Evolutionary conservation across 345 rosid genomes (phyloP), one percentile per base, ranked within the genome.

Genomic region (Gossypium raimondii): DNA sequence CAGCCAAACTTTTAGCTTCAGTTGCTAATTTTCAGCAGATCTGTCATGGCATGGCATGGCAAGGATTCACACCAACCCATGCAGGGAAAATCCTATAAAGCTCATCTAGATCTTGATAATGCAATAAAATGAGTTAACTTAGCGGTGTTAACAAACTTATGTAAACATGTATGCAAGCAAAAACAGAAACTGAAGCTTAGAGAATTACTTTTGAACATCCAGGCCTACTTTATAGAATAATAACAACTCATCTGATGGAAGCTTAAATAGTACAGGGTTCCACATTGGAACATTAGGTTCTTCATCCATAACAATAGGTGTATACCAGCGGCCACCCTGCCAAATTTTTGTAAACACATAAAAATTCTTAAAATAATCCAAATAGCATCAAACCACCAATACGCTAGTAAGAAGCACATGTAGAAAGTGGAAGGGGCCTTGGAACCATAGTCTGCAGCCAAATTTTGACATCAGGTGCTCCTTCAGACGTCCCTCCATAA

Each of bases 241-340:
- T 77, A 94, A 79, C 77, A 94, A 76, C 83, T 90, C 97, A 74
- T 84, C 84, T 18, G 94, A 87, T 47, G 92, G 88, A 81, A 92
- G 86, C 73, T 86, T 92, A 80, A 86, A 94, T 73, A 94, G 85
- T 47, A 90, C 97, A 76, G 98, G 98, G 77, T 92, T 94, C 92
- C 93, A 92, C 98, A 92, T 83, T 34, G 97, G 97, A 77, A 90
- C 89, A 81, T 86, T 85, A 52, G 84, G 86, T 79, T 92, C 82
- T 86, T 94, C 91, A 76, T 94, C 97, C 12, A 61, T 80, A 14
- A 86, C 75, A 14, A 84, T 70, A 0, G 97, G 93, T 17, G 85
- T 58, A 38, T 85, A 73, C 98, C 97, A 94, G 55, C 7, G 20
- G 68, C 93, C 92, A 85, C 86, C 88, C 94, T 90, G 85, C 78